Evolutionary conservation across 2,329 filamentous ascomycete species (phyloP).

Genomic region (Penicillium brasilianum): DNA sequence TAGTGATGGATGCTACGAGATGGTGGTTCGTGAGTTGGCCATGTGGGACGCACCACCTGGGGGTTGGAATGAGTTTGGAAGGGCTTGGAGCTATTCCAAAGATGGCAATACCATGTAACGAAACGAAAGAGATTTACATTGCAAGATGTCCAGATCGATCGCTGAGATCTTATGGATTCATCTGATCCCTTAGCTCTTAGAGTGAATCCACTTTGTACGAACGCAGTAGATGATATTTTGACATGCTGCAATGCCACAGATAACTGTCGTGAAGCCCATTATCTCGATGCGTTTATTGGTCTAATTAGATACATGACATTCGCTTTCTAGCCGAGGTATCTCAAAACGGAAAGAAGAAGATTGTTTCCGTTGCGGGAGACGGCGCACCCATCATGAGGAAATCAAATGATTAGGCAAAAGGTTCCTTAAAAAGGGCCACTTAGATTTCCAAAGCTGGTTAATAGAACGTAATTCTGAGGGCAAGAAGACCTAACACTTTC

Average conservation of each 20-base stretch:
- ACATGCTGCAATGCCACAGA: neutral
- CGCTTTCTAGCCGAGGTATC: neutral
- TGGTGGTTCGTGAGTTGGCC: constrained; percentile 30
- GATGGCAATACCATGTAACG: constrained; percentile 33
- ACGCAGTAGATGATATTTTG: neutral
- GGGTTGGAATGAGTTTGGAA: constrained; percentile 30
- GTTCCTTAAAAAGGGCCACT: no score
- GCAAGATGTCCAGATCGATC: constrained; percentile 5
- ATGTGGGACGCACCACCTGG: constrained; percentile 34
- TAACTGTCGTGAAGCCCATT: neutral
- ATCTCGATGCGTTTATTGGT: neutral
- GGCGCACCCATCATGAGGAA: no score
- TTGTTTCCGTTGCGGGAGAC: no score
- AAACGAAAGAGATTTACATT: constrained; percentile 13
- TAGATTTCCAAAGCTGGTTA: no score
- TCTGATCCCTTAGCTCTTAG: neutral
- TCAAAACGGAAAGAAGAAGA: no score
- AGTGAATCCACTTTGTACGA: neutral
- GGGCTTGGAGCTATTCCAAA: constrained; percentile 24
- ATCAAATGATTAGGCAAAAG: no score
- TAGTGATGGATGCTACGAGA: constrained; percentile 31
- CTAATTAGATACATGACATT: neutral
- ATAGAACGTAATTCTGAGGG: no score
- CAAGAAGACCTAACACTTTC: no score
- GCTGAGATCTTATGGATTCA: neutral